Base-by-base conservation (phyloP, 768 basidiomycete species). In the Xerocomus spinulosus region DNA sequence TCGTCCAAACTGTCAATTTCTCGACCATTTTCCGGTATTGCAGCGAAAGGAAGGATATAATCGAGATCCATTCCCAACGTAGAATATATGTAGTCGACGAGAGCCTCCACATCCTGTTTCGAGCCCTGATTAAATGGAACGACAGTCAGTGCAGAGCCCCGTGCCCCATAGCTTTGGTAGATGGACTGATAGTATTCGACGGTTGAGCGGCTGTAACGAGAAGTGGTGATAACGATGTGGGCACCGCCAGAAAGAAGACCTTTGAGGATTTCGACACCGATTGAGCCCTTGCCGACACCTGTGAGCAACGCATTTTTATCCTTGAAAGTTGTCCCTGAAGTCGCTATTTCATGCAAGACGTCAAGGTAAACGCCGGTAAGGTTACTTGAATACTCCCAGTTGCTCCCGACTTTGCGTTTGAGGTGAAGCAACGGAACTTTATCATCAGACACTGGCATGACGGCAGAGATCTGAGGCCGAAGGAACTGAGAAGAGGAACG, bases 91-190 rank as follows among this genome's bases (percentile, higher is more conserved):
- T 98, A 99, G 70, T 98, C 95, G 57, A 99, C 84, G 43, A 99
- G 82, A 5, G 94, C 92, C 61, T 99, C 96, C 32, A 97, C 92
- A 56, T 99, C 96, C 67, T 98, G 96, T 70, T 92, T 96, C 4
- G 96, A 98, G 24, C 89, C 96, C 67, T 98, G 95, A 63, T 99
- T 99, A 82, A 98, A 99, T 13, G 96, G 96, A 28, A 99, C 95
- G 42, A 99, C 95, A 12, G 93, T 93, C 37, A 99, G 78, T 17
- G 92, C 89, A n/a, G 95, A 94, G 9, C 94, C 95, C 54, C 91
- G 86, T 57, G 91, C 92, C 17, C 96, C 96, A 59, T 85, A 85
- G 50, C 87, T 85, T 68, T 98, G 96, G 81, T 87, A 99, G 68
- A 98, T 94, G 37, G 86, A 85, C 66, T 99, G 96, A 70, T 99